These are phyloP conservation scores for Monosporascus sp. DNA, from an alignment of 2,329 filamentous ascomycete genomes.

Conservation along the genomic window DNA sequence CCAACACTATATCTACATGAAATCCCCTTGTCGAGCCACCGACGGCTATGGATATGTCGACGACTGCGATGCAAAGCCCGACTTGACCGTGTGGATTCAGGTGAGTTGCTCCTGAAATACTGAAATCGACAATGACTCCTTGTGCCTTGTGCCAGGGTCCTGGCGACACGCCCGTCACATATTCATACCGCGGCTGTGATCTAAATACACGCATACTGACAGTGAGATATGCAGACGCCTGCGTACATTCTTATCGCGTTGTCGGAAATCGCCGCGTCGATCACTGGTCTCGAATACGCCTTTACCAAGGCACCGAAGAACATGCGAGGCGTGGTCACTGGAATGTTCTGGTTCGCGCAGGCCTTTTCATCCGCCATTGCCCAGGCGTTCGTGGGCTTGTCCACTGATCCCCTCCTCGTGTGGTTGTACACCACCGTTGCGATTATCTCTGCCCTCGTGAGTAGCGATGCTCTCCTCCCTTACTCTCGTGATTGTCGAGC, in stretches of 20 bases:
- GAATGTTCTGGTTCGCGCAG: conserved; percentile 63
- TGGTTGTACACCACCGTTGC: conserved; percentile 71
- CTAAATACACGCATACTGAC: neutral
- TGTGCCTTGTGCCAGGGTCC: no score
- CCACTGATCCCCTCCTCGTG: conserved; percentile 59
- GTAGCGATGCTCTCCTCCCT: neutral
- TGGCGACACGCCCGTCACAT: no score
- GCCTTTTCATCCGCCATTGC: conserved; percentile 64
- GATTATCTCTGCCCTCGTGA: conserved; percentile 52
- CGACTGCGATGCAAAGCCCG: conserved; percentile 20
- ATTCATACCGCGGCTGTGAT: no score
- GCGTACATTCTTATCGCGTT: conserved; percentile 45
- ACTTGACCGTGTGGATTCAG: conserved; percentile 57
- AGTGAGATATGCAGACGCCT: conserved; percentile 31
- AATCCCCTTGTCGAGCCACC: conserved; percentile 56
- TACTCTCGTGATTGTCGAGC: neutral
- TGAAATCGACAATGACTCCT: neutral
- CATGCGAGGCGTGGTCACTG: conserved; percentile 69
- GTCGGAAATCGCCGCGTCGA: conserved; percentile 44
- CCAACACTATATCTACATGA: conserved; percentile 60
- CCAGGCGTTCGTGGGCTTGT: conserved; percentile 54
- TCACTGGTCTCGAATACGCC: conserved; percentile 64
- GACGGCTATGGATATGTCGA: conserved; percentile 43
- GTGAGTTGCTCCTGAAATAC: neutral
- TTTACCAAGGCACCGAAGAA: conserved; percentile 72